These are phyloP conservation scores for Cornus controversa DNA, from an alignment of 148 eudicot genomes.

Conservation along the genomic window DNA sequence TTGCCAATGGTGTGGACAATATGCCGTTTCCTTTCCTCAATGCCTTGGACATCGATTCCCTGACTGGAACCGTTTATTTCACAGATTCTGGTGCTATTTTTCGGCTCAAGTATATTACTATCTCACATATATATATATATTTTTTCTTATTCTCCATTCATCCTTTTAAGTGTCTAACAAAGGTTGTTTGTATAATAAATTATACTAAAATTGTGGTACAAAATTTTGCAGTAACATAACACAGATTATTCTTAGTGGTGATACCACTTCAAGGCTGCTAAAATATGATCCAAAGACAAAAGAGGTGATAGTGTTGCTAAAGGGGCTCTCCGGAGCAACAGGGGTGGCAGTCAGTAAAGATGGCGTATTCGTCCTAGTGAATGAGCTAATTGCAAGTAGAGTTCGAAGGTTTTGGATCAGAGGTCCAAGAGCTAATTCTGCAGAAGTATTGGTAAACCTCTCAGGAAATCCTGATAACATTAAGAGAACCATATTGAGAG, in stretches of 20 bases:
- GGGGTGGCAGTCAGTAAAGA: constrained; percentile 30
- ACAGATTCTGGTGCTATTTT: constrained; percentile 14
- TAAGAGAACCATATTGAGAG: constrained; percentile 21
- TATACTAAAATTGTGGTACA: not conserved
- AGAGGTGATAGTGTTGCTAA: constrained; percentile 16
- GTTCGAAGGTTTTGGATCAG: constrained; percentile 25
- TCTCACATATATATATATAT: not conserved
- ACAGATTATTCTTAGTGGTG: constrained; percentile 12
- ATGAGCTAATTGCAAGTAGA: constrained; percentile 16
- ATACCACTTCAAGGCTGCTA: constrained; percentile 20
- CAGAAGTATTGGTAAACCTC: constrained; percentile 6
- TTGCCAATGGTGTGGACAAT: constrained; percentile 4
- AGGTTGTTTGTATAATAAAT: too few relatives aligned
- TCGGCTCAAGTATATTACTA: not conserved
- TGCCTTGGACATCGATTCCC: constrained; percentile 20
- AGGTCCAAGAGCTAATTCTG: constrained; percentile 13
- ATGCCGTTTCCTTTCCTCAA: constrained; percentile 10
- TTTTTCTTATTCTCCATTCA: not conserved
- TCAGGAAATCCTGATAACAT: constrained; percentile 24
- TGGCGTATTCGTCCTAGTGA: constrained; percentile 20
- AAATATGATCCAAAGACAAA: constrained; percentile 27
- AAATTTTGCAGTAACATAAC: constrained; percentile 11
- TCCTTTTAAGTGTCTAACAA: too few relatives aligned
- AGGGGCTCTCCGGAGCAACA: constrained; percentile 12
- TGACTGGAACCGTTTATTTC: constrained; percentile 21